Evolutionary conservation across 257 asterid genomes (phyloP), one percentile per base, ranked within the genome.

Genomic region (Scutellaria galericulata): DNA sequence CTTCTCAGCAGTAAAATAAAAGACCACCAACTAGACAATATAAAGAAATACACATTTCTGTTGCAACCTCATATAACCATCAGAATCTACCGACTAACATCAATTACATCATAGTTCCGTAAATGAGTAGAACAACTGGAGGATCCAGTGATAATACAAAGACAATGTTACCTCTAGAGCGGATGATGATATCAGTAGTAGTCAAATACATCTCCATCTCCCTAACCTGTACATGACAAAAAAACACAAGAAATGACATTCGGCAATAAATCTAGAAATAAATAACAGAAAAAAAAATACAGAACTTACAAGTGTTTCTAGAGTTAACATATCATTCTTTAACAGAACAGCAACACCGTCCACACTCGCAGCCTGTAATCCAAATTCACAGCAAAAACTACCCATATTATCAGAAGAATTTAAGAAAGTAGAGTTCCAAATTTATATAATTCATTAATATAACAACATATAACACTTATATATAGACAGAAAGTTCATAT

Each of bases 191-290:
- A 70, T 91, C 97, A 6, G 96, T 84, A 66, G 96, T 88, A 35
- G 97, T 93, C 91, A 93, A 85, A 83, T 93, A 91, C 92, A 91
- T 86, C 75, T 84, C 96, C 98, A 93, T 89, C 77, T 88, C 98
- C 86, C 76, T 83, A 77, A 91, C 97, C 98, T 93, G 64, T 45
- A 69, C 15, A 70, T n/a, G 35, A 63, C 15, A 64, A 66, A 10
- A 67, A 24, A 47, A 31, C 22, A 62, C 18, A 3, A 12, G 72
- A 51, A 41, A 53, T 55, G 3, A 4, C 20, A n/a, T 15, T 41
- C 15, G 20, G 35, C 54, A 35, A 46, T 5, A 42, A 35, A 61
- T 12, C n/a, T 1, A 18, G 71, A 55, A 40, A 2, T 42, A 15
- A 54, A 59, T 5, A 9, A 22, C 7, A 61, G 52, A 41, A 31